phyloP scores from a whole-genome alignment of 805 yeast genomes.

The Lipomyces yamanashiensis region DNA sequence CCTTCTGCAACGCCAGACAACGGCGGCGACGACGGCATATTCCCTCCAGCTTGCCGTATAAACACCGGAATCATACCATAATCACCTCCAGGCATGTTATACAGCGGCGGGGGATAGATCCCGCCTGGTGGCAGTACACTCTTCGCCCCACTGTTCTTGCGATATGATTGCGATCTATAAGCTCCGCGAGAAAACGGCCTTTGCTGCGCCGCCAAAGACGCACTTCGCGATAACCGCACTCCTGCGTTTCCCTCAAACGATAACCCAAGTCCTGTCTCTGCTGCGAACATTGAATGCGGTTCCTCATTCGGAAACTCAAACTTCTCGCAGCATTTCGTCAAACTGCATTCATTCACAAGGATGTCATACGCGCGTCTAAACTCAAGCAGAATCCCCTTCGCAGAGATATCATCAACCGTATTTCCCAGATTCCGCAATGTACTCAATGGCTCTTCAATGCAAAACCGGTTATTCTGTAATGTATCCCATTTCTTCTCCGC shows the following conservation, averaged over 20 bases:
- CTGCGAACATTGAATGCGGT: not conserved
- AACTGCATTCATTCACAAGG: slow-evolving; percentile 17
- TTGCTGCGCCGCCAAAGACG: not conserved
- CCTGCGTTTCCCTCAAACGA: not conserved
- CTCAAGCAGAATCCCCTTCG: slow-evolving; percentile 39
- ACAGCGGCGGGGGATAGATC: slow-evolving; percentile 23
- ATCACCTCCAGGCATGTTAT: slow-evolving; percentile 17
- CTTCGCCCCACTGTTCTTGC: slow-evolving; percentile 7
- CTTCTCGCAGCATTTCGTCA: slow-evolving; percentile 22
- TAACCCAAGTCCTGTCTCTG: slow-evolving; percentile 13
- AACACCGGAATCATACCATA: slow-evolving; percentile 14
- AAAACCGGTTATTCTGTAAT: slow-evolving; percentile 38
- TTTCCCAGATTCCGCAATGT: slow-evolving; percentile 39
- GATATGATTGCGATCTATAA: slow-evolving; percentile 13
- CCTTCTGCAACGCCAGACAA: not conserved
- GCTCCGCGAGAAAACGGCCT: slow-evolving; percentile 17
- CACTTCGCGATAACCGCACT: slow-evolving; percentile 7
- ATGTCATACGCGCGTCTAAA: slow-evolving; percentile 38
- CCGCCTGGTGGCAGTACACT: slow-evolving; percentile 17
- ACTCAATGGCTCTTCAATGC: slow-evolving; percentile 40
- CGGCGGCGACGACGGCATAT: not conserved
- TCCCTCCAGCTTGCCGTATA: slow-evolving; percentile 4
- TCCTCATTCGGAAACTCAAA: slow-evolving; percentile 30
- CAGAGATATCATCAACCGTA: slow-evolving; percentile 40
- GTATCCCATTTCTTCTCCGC: slow-evolving; percentile 39